Conservation (phyloP, 2,329 filamentous ascomycete species). For the Teratosphaeria nubilosa region DNA sequence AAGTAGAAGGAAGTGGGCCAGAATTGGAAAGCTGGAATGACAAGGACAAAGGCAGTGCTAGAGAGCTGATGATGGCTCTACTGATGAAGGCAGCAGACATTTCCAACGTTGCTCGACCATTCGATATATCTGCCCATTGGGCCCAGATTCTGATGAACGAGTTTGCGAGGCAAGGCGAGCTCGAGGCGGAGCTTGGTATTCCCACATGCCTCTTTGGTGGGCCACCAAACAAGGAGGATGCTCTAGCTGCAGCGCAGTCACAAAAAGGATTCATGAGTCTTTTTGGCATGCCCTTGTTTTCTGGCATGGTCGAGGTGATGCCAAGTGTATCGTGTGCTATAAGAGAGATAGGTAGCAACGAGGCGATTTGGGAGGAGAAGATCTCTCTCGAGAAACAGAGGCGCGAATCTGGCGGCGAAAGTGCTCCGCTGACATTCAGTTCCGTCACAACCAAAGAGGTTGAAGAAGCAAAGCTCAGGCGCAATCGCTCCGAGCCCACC, state of each 20-base stretch:
- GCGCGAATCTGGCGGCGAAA: conserved; percentile 18
- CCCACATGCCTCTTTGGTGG: conserved; percentile 73
- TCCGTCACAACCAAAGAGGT: conserved; percentile 22
- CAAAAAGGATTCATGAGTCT: conserved; percentile 96
- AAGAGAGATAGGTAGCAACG: conserved; percentile 70
- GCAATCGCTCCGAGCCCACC: conserved; percentile 20
- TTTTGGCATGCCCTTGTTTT: conserved; percentile 86
- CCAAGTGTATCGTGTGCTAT: conserved; percentile 77
- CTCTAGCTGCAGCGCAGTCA: conserved; percentile 70
- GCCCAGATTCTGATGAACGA: conserved; percentile 91
- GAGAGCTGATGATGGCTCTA: conserved; percentile 73
- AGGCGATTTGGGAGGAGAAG: conserved; percentile 58
- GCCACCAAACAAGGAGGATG: conserved; percentile 71
- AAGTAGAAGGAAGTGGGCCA: conserved; percentile 56
- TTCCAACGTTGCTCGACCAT: conserved; percentile 87
- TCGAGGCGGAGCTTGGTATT: conserved; percentile 83
- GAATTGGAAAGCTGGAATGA: conserved; percentile 63
- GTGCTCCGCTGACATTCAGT: conserved; percentile 17
- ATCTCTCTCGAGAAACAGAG: conserved; percentile 54
- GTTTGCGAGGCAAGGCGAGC: conserved; percentile 82
- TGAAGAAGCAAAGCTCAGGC: conserved; percentile 20
- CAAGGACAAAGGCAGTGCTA: conserved; percentile 65
- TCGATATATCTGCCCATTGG: conserved; percentile 76
- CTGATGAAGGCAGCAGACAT: conserved; percentile 98
- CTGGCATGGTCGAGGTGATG: conserved; percentile 75